Base-by-base conservation (phyloP, 176 grass and related monocot genomes). In the Aegilops sharonensis region DNA sequence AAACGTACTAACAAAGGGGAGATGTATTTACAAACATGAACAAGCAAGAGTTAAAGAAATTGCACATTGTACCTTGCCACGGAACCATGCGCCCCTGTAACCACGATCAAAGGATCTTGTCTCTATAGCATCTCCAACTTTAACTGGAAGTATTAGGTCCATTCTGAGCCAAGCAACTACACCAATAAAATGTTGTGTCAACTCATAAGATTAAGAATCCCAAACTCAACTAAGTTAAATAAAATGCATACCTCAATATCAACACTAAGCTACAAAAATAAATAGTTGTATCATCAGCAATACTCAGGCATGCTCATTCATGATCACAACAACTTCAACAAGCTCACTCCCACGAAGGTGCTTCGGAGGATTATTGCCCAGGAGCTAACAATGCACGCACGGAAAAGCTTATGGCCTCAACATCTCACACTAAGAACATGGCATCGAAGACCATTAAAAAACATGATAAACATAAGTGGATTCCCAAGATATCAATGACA, bases 51-150 rank as follows among this genome's bases (percentile, higher is more conserved):
- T 20, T 57, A 30, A 9, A 57, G 63, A 5, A 6, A 72, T 68
- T 32, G 42, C 66, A 48, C 6, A 72, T 60, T 32, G 21, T 78
- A 94, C 90, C 93, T 92, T 94, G 74, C 82, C 88, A 69, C 85
- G 73, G 50, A 94, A 94, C 90, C 93, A 94, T 70, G 90, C 88
- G 15, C 93, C 90, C 32, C 88, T 83, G 42, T 47, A 94, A 73
- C 93, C 93, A 20, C 5, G 12, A 37, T 14, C 2, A 84, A 86
- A 94, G 68, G 82, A 88, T 42, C 72, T 92, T 34, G 81, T 40
- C 66, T 94, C 90, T 29, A 61, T 39, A 30, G 43, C 67, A 21
- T 84, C 83, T 56, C 90, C 93, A 83, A 45, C 37, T 83, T 86
- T 79, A 85, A 92, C 92, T 25, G 93, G 90, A 68, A 86, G 32